phyloP scores from a whole-genome alignment of 257 asterid species.

The Solanum microdontum region DNA sequence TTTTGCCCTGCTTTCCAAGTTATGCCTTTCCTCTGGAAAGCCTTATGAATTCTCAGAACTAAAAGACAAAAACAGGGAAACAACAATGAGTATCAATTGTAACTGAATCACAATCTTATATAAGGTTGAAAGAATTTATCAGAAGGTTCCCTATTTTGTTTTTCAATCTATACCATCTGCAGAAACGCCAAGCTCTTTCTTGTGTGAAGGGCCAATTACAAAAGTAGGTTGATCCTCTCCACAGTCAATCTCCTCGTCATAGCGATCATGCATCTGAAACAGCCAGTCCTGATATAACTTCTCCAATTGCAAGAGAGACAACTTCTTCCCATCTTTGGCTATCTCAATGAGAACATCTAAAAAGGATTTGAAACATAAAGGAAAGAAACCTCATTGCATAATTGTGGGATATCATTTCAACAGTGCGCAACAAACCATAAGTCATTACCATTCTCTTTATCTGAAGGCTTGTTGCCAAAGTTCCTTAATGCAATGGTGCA shows the following conservation, averaged over 20 bases:
- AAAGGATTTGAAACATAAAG: neutral
- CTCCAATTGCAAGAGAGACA: constrained; percentile 39
- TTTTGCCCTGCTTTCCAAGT: constrained; percentile 58
- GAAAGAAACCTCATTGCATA: neutral
- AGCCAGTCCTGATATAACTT: constrained; percentile 53
- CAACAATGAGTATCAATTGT: neutral
- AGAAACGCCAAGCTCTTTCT: constrained; percentile 33
- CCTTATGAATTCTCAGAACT: constrained; percentile 54
- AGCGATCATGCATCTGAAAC: constrained; percentile 40
- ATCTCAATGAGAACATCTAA: constrained; percentile 39
- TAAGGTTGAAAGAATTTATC: neutral
- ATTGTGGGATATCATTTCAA: neutral
- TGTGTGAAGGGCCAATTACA: constrained; percentile 22
- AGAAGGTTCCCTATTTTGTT: neutral
- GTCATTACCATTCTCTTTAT: constrained; percentile 30
- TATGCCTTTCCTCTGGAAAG: constrained; percentile 35
- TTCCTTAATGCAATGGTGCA: constrained; percentile 49
- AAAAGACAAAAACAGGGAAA: constrained; percentile 2
- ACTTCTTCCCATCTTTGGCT: constrained; percentile 27
- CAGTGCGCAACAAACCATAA: neutral
- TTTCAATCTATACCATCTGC: constrained; percentile 34
- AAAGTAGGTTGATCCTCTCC: constrained; percentile 48
- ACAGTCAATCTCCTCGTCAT: constrained; percentile 40
- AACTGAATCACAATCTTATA: neutral
- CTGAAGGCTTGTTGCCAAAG: constrained; percentile 38